Evolutionary conservation across 176 grass and related monocot species (phyloP), one percentile per base, ranked within the genome.

Genomic region (Rhipidocladum racemiflorum): DNA sequence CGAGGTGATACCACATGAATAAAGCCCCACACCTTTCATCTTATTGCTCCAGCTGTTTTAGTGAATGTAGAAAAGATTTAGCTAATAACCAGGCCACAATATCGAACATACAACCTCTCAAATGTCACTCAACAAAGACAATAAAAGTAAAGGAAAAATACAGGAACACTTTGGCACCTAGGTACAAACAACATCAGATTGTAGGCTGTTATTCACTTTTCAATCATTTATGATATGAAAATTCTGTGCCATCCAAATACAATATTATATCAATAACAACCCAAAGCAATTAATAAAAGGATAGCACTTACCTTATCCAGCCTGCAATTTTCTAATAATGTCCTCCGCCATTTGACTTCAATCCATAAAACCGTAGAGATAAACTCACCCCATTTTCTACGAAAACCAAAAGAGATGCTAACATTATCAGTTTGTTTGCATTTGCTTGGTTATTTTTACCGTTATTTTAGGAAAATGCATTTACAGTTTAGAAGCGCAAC

Each of bases 311-410:
- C 96, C 93, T 90, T 94, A 75, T 99, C 96, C 68, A 99, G 56
- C 30, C 88, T 95, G 87, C 96, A 99, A 80, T 94, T 87, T 77
- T 95, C 96, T 1, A 95, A 82, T 76, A 99, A 81, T 80, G 88
- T 73, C 72, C 88, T 90, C 40, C 93, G 85, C 73, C 93, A n/a
- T n/a, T n/a, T n/a, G n/a, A n/a, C n/a, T n/a, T n/a, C n/a, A n/a
- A n/a, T n/a, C n/a, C n/a, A n/a, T n/a, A n/a, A n/a, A n/a, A n/a
- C n/a, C n/a, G n/a, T n/a, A n/a, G n/a, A n/a, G n/a, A 34, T 34
- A 34, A 24, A 65, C 28, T 61, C n/a, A 68, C 17, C 53, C 10
- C 8, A 15, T 62, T 50, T 61, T 63, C 14, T 20, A 69, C 9
- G 34, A 75, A 79, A 80, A 68, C 12, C 25, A 81, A 4, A 17